Conservation (phyloP, 2,329 filamentous ascomycete genomes). For the Ilyonectria robusta region DNA sequence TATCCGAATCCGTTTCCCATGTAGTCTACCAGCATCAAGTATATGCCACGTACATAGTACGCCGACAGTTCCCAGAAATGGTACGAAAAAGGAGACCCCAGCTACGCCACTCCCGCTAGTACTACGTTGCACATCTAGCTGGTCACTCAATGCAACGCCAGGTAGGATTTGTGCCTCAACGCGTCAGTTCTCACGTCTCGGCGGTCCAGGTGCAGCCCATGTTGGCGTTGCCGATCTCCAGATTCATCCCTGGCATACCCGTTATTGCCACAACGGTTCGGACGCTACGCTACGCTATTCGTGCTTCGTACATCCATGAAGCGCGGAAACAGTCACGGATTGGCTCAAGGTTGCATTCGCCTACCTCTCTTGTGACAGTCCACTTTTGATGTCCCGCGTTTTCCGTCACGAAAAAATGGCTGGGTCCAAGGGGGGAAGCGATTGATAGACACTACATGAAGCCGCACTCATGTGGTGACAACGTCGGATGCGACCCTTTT, state of each 20-base stretch:
- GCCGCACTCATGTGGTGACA: neutral
- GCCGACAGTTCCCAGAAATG: neutral
- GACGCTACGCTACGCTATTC: neutral
- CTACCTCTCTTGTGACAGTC: neutral
- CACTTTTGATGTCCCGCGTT: neutral
- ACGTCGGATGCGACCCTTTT: neutral
- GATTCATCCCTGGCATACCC: no score
- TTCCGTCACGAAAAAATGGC: neutral
- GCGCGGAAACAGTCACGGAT: neutral
- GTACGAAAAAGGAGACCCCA: neutral
- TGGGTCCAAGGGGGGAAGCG: neutral
- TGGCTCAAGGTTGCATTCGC: neutral
- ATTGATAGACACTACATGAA: neutral
- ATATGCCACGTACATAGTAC: neutral
- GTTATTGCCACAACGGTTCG: neutral
- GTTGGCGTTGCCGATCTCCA: no score
- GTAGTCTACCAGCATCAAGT: neutral
- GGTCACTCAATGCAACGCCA: neutral
- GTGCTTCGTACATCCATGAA: neutral
- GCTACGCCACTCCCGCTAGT: neutral
- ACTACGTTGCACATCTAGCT: neutral
- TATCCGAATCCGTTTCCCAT: neutral
- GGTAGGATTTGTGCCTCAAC: no score
- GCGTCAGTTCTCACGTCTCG: no score
- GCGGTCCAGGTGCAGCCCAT: no score